Percentiles rank a stretch among this genome's conserved stretches.
Conservation (phyloP, 768 basidiomycete species). For the Lactifluus piperatus region DNA sequence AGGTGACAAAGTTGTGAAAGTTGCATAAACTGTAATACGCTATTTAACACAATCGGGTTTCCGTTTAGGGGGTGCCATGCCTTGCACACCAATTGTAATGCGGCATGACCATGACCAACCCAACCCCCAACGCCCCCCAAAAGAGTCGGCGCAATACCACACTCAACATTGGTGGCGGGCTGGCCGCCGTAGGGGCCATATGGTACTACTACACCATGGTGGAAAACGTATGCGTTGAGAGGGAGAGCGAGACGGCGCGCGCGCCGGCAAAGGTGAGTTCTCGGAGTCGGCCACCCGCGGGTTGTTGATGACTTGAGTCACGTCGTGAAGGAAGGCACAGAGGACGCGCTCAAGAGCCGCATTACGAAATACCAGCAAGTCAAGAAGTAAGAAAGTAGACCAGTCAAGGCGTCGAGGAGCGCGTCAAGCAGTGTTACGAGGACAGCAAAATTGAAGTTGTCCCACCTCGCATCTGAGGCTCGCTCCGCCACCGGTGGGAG, state of each 20-base stretch:
- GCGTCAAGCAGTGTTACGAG: conserved; percentile 4
- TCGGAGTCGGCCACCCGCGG: not conserved
- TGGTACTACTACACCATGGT: conserved; percentile 15
- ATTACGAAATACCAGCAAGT: conserved; percentile 5
- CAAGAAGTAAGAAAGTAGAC: not conserved
- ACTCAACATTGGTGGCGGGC: conserved; percentile 3
- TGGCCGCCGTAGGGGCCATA: conserved; percentile 6
- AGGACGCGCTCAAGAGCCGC: not conserved
- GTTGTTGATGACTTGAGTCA: not conserved
- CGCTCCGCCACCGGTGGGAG: not conserved
- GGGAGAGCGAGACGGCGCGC: not conserved
- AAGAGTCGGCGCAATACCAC: not conserved
- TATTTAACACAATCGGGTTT: too few relatives aligned
- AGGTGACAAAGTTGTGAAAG: too few relatives aligned
- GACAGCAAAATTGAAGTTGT: not conserved
- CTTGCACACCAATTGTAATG: too few relatives aligned
- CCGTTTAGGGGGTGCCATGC: too few relatives aligned
- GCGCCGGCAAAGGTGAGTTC: not conserved
- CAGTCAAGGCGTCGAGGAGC: not conserved
- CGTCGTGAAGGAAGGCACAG: not conserved
- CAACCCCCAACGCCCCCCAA: not conserved
- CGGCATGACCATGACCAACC: too few relatives aligned
- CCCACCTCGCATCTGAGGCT: not conserved
- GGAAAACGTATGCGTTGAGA: not conserved
- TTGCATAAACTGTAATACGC: too few relatives aligned